Percentiles rank a stretch among this genome's conserved stretches.
Conservation (phyloP, 2,329 filamentous ascomycete genomes). For the Scedosporium dehoogii region DNA sequence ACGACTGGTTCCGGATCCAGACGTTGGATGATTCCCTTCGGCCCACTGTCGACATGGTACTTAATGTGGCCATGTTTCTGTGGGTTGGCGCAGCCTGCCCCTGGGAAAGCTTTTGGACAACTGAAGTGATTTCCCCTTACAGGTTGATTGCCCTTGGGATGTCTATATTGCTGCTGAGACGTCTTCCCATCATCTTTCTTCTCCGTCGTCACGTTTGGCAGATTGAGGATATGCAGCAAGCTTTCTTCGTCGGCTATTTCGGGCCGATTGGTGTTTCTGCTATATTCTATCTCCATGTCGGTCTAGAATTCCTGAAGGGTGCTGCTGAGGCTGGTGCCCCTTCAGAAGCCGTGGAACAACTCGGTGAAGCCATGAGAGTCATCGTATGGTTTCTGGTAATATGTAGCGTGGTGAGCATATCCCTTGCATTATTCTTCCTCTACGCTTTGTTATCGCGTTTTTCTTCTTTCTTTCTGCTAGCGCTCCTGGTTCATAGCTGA, state of each 20-base stretch:
- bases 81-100: constrained; percentile 85
- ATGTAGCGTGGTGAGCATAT: too few relatives aligned
- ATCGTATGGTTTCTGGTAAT: too few relatives aligned
- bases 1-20: constrained; percentile 87
- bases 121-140: constrained; percentile 60
- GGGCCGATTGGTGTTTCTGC: constrained; percentile 86
- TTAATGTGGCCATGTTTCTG: constrained; percentile 81
- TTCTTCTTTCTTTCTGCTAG: too few relatives aligned
- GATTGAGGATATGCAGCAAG: constrained; percentile 64
- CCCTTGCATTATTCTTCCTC: too few relatives aligned
- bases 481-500: too few relatives aligned
- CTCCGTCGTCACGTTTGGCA: constrained; percentile 70
- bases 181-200: constrained; percentile 65
- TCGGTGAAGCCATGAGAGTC: too few relatives aligned
- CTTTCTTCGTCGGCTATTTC: constrained; percentile 84
- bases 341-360: too few relatives aligned
- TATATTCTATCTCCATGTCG: constrained; percentile 81
- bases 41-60: constrained; percentile 87
- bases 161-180: constrained; percentile 65
- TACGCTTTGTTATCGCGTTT: too few relatives aligned
- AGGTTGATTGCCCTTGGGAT: constrained; percentile 66
- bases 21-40: constrained; percentile 88
- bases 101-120: constrained; percentile 60
- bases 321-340: too few relatives aligned
- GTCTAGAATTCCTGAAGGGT: constrained; percentile 57